Conservation (phyloP, 331 rosid species). For the Phaseolus coccineus region DNA sequence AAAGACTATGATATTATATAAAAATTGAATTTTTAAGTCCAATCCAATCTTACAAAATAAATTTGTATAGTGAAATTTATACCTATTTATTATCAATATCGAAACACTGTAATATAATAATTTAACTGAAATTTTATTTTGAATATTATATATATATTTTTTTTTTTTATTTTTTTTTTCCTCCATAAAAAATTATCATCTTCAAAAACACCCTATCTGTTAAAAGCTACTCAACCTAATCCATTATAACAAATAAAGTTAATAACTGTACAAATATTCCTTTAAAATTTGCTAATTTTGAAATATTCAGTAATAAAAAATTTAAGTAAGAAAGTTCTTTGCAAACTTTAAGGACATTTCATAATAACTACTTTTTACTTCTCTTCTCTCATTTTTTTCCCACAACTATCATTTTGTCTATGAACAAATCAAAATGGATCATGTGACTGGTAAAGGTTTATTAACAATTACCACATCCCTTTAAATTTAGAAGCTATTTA, state of each 20-base stretch:
- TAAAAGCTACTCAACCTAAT: not conserved
- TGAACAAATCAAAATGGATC: not conserved
- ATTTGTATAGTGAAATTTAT: too few species aligned
- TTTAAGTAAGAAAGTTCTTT: not conserved
- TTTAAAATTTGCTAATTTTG: not conserved
- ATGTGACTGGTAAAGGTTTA: not conserved
- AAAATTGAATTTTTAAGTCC: too few species aligned
- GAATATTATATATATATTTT: too few species aligned
- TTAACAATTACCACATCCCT: not conserved
- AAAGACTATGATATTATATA: too few species aligned
- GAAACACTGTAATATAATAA: too few species aligned
- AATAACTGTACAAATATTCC: not conserved
- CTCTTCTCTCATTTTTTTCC: not conserved
- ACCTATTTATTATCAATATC: too few species aligned
- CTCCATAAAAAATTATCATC: too few species aligned
- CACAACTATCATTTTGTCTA: not conserved
- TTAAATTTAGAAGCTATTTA: not conserved
- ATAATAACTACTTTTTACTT: not conserved
- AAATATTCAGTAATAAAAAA: not conserved
- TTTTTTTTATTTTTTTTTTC: too few species aligned
- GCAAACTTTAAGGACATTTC: not conserved
- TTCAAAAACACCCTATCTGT: too few species aligned
- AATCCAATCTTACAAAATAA: too few species aligned
- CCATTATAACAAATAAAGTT: not conserved
- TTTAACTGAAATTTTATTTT: too few species aligned